Percentiles rank a stretch among this genome's conserved stretches.
phyloP scores from a whole-genome alignment of 768 basidiomycete species.

The Lentinula sp. region DNA sequence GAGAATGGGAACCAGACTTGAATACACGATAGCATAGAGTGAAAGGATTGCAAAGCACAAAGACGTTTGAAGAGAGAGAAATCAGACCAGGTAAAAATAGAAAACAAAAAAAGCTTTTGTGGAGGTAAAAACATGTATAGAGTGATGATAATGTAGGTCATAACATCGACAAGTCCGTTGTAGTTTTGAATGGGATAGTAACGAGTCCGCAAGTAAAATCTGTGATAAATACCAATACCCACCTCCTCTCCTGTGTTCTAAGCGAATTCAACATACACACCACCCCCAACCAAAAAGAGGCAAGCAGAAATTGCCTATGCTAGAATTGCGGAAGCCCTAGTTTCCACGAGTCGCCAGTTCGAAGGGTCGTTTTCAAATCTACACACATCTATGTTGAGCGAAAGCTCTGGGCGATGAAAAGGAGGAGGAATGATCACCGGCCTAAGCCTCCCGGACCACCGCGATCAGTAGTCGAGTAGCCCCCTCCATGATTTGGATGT shows the following conservation, averaged over 20 bases:
- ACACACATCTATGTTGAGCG: conserved; percentile 5
- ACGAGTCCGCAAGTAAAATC: neutral
- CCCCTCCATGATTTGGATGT: neutral
- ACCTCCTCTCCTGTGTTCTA: neutral
- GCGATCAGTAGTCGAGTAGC: neutral
- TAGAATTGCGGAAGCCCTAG: neutral
- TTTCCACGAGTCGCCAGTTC: neutral
- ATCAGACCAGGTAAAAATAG: neutral
- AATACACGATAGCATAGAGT: conserved; percentile 1
- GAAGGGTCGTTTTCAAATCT: neutral
- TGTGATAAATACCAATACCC: conserved; percentile 1
- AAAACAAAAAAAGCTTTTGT: neutral
- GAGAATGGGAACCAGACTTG: neutral
- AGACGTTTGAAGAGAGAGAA: neutral
- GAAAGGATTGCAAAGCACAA: neutral
- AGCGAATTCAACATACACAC: neutral
- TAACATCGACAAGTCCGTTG: neutral
- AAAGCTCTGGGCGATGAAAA: conserved; percentile 1
- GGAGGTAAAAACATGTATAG: neutral
- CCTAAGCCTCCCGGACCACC: conserved; percentile 3
- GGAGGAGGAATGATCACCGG: conserved; percentile 5
- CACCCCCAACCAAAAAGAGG: no score
- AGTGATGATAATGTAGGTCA: neutral
- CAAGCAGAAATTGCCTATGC: neutral
- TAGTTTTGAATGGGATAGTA: neutral